Base-by-base conservation (phyloP, 768 basidiomycete species). In the Mycena filopes region DNA sequence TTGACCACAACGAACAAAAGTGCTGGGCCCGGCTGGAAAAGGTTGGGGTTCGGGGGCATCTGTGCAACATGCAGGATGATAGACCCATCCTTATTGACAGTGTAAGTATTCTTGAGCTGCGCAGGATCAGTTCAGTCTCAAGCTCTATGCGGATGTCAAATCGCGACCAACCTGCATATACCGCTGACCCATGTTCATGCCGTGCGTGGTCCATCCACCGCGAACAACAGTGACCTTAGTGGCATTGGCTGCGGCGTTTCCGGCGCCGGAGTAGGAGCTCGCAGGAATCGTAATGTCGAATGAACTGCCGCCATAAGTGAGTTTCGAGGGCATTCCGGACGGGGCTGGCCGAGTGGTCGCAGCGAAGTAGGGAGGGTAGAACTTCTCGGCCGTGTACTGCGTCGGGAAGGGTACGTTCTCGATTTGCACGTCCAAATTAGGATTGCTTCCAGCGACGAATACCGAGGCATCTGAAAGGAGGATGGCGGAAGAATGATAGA, bases 401-500 rank as follows among this genome's bases (percentile, higher is more conserved):
- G 95, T 95, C 1, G 91, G 89, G 81, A 82, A 95, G 33, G 46
- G 42, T 18, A 63, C 55, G 18, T 81, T 46, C 15, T 78, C 75
- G 26, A 80, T 66, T 70, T 91, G 89, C 63, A 91, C 90, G 71
- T 98, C 96, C 29, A 92, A 81, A 72, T 96, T 97, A 1, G 96
- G 96, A 80, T 98, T 98, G 36, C 94, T 95, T 10, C 96, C 96
- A 28, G 93, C 94, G 69, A 97, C 86, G 55, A 98, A 76, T 41
- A 99, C 89, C 3, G 93, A 93, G 2, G 87, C 93, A 65, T 93
- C 95, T 12, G 95, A 91, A 13, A 98, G 86, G 23, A 98, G 86
- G 25, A 96, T 85, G 9, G 95, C 95, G 0, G 87, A 87, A 0
- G 96, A 97, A 79, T 99, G 97, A 78, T 99, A 99, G 72, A 99